Evolutionary conservation across 192 early-diverging fungal genomes (phyloP).

Genomic region (Podila epigama): DNA sequence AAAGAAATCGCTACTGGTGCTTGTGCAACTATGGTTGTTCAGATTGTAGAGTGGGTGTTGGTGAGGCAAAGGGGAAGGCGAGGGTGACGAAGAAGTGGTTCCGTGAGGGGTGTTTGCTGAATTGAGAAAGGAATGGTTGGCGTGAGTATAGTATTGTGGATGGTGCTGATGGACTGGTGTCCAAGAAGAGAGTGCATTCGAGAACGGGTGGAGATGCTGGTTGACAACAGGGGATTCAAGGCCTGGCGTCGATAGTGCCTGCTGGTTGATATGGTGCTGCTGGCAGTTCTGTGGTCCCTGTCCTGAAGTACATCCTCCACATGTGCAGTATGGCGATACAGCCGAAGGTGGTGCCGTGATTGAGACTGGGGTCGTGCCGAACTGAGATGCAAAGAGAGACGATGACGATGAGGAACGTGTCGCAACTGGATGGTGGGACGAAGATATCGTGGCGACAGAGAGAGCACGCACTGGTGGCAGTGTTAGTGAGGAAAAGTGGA

Average conservation of each 20-base stretch:
- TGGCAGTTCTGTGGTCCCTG: not conserved
- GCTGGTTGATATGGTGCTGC: not conserved
- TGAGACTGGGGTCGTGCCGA: not conserved
- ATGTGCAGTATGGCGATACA: conserved; percentile 1
- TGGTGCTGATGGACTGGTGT: conserved; percentile 2
- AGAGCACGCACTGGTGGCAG: conserved; percentile 15
- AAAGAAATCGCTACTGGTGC: not conserved
- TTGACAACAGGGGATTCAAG: not conserved
- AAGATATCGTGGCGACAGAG: not conserved
- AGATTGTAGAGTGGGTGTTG: not conserved
- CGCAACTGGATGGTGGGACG: not conserved
- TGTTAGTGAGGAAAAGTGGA: conserved; percentile 11
- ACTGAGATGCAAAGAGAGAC: not conserved
- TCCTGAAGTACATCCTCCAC: not conserved
- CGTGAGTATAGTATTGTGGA: not conserved
- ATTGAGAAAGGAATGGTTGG: conserved; percentile 13
- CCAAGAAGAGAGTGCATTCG: not conserved
- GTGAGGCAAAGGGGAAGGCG: not conserved
- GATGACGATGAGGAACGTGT: not conserved
- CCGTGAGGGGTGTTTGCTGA: not conserved
- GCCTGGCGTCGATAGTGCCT: not conserved
- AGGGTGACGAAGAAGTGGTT: not conserved
- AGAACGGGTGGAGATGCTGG: conserved; percentile 3
- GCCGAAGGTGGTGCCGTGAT: not conserved
- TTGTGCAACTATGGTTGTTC: conserved; percentile 1